phyloP scores from a whole-genome alignment of 1,284 basidiomycete genomes.

The Fomitopsis palustris region DNA sequence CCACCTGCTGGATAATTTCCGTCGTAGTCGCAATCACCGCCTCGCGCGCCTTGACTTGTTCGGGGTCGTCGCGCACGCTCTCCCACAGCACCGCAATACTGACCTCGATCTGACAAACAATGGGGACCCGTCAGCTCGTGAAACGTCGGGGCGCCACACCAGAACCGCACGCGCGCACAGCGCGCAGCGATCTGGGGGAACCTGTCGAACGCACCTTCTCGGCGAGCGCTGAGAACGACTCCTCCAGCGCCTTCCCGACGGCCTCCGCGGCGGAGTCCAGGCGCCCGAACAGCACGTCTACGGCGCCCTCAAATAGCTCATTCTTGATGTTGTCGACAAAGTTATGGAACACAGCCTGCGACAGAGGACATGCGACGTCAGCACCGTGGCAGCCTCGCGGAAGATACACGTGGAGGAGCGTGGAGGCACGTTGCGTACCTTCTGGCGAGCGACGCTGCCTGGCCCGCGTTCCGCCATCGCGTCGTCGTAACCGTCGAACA shows the following conservation, averaged over 20 bases:
- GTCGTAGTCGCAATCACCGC: conserved; percentile 36
- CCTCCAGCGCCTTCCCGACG: conserved; percentile 46
- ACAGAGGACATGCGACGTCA: neutral
- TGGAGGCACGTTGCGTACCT: conserved; percentile 31
- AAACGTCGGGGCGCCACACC: neutral
- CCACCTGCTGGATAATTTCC: conserved; percentile 39
- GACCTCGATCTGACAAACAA: conserved; percentile 46
- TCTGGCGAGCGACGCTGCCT: conserved; percentile 59
- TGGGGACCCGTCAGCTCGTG: neutral
- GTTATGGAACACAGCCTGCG: conserved; percentile 43
- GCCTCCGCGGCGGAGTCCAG: conserved; percentile 44
- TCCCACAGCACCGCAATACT: conserved; percentile 60
- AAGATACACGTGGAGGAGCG: neutral
- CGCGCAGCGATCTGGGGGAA: neutral
- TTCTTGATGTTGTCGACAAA: conserved; percentile 42
- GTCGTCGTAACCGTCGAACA: conserved; percentile 45
- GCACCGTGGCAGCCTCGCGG: neutral
- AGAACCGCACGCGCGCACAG: neutral
- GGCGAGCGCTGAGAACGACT: conserved; percentile 44
- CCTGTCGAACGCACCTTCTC: conserved; percentile 40
- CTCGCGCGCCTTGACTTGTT: conserved; percentile 38
- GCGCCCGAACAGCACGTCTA: conserved; percentile 45
- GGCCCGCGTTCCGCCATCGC: conserved; percentile 51
- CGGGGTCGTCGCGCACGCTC: conserved; percentile 42
- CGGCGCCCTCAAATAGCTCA: conserved; percentile 49